Conservation (phyloP, 2,329 filamentous ascomycete genomes). For the Magnaporthiopsis poae region DNA sequence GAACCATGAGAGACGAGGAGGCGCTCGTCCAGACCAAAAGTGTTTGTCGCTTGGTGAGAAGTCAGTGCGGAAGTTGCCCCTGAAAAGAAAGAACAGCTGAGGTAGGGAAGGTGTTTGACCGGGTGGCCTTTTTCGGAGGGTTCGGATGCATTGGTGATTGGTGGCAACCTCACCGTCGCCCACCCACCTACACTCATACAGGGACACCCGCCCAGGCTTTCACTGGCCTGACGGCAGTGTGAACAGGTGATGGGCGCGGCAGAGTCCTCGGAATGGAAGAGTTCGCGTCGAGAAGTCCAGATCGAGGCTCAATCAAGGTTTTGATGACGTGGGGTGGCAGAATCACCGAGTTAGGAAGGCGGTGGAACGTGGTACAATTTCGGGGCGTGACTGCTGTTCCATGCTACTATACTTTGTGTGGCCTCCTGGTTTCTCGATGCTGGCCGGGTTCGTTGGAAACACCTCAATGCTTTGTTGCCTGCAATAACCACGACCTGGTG, state of each 20-base stretch:
- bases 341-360: neutral
- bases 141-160: neutral
- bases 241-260: too few species aligned
- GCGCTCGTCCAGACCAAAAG: too few species aligned
- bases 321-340: neutral
- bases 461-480: neutral
- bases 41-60: too few species aligned
- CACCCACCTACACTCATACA: neutral
- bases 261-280: too few species aligned
- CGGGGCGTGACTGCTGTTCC: too few species aligned
- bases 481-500: neutral
- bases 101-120: neutral
- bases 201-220: too few species aligned
- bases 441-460: neutral
- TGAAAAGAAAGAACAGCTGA: too few species aligned
- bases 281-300: too few species aligned
- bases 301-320: neutral
- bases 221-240: too few species aligned
- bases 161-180: neutral
- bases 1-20: neutral
- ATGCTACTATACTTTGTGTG: too few species aligned
- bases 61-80: neutral
- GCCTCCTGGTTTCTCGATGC: neutral
- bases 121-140: neutral
- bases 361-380: neutral